Percentiles rank a stretch among this genome's conserved stretches.
Conservation (phyloP, 2,329 filamentous ascomycete genomes). For the Chaetoscypha palmicola region DNA sequence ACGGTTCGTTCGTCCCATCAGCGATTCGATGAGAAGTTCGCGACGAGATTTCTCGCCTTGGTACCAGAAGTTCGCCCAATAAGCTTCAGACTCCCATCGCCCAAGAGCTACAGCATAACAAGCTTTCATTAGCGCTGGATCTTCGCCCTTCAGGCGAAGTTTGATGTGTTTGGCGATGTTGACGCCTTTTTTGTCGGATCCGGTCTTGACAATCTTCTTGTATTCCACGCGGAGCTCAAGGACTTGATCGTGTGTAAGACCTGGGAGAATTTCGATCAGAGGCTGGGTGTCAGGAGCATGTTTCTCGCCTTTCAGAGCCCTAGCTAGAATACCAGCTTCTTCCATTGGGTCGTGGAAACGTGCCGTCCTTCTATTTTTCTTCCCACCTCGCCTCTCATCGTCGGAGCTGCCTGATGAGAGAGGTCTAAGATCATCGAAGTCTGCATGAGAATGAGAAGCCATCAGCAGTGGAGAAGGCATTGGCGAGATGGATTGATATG, state of each 20-base stretch:
- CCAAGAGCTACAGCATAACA: conserved; percentile 87
- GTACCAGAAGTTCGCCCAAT: conserved; percentile 99
- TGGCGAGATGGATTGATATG: conserved; percentile 88
- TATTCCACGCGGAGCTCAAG: conserved; percentile 82
- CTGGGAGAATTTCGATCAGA: conserved; percentile 77
- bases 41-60: conserved; percentile 77
- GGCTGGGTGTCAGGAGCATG: conserved; percentile 58
- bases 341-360: conserved; percentile 80
- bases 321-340: conserved; percentile 69
- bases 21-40: conserved; percentile 83
- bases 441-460: conserved; percentile 38
- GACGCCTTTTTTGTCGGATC: conserved; percentile 64
- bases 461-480: conserved; percentile 78
- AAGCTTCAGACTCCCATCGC: conserved; percentile 85
- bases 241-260: conserved; percentile 79
- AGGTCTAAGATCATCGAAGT: conserved; percentile 39
- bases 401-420: conserved; percentile 48
- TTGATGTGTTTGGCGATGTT: conserved; percentile 84
- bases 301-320: conserved; percentile 56
- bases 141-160: conserved; percentile 63
- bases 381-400: conserved; percentile 37
- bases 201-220: conserved; percentile 80
- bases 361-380: conserved; percentile 44
- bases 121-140: conserved; percentile 77
- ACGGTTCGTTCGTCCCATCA: conserved; percentile 85